Conservation (phyloP, 805 yeast genomes). For the Tetrapisispora iriomotensis region DNA sequence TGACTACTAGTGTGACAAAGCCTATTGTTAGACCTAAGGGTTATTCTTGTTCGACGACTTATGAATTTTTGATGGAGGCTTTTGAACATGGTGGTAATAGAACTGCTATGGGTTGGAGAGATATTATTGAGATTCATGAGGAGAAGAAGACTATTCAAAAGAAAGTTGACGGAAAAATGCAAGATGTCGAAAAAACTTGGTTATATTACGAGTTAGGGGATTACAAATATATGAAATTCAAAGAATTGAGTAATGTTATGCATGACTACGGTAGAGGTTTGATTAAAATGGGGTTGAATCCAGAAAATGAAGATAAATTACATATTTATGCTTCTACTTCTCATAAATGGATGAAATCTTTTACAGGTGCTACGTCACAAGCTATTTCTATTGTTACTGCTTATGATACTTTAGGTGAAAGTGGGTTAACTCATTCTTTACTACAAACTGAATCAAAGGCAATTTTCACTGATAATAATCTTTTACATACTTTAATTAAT, state of each 20-base stretch:
- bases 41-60: slow-evolving; percentile 55
- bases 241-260: slow-evolving; percentile 42
- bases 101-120: slow-evolving; percentile 69
- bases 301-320: slow-evolving; percentile 48
- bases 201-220: slow-evolving; percentile 66
- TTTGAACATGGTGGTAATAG: slow-evolving; percentile 42
- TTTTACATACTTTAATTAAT: slow-evolving; percentile 54
- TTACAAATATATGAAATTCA: slow-evolving; percentile 57
- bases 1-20: slow-evolving; percentile 39
- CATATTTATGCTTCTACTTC: slow-evolving; percentile 88
- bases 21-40: slow-evolving; percentile 54
- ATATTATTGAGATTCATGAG: slow-evolving; percentile 57
- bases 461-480: slow-evolving; percentile 73
- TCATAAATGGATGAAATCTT: slow-evolving; percentile 83
- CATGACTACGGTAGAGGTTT: slow-evolving; percentile 66
- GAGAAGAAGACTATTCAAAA: slow-evolving; percentile 71
- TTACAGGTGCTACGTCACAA: slow-evolving; percentile 68
- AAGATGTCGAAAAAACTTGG: slow-evolving; percentile 78
- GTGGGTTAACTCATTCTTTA: slow-evolving; percentile 78
- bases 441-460: slow-evolving; percentile 71
- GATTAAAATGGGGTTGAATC: slow-evolving; percentile 57
- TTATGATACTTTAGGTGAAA: slow-evolving; percentile 88
- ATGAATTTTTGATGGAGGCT: slow-evolving; percentile 58
- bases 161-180: slow-evolving; percentile 65
- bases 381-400: slow-evolving; percentile 87